Evolutionary conservation across 306 rosid genomes (phyloP), one percentile per base, ranked within the genome.

Genomic region (Vicia faba): DNA sequence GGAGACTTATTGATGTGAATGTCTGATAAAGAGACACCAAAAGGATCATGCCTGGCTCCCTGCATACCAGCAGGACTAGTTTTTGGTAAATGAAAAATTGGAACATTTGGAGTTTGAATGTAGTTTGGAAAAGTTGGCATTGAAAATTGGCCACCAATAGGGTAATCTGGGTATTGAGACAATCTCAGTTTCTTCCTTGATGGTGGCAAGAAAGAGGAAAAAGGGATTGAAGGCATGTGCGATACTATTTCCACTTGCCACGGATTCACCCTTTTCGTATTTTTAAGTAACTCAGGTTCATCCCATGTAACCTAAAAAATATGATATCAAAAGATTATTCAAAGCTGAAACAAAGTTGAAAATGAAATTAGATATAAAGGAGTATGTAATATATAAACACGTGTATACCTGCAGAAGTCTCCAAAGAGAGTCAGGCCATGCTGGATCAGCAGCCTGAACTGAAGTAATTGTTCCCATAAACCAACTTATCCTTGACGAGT

Each of bases 11-110:
- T 77, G 85, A 76, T 73, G 82, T 81, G 84, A 77, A 82, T 70
- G 75, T 88, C 83, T 25, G 87, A 14, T 63, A 84, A 79, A 39
- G 88, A 78, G 74, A 80, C 74, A 79, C 83, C 88, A 41, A 71
- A 85, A 81, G 65, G 85, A 88, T 82, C 87, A 81, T 92, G 96
- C 96, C 95, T 87, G 95, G 97, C 97, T 92, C 97, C 97, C 97
- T 92, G 97, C 95, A 92, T 92, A 96, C 96, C 92, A 83, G 91
- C 95, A 88, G 96, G 91, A 84, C 78, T 50, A 70, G 64, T 86
- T 64, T 88, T 87, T 62, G 81, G 82, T 64, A 78, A 74, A 78
- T 70, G 75, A 79, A 83, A 74, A 4, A 83, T 88, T 33, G 78
- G 89, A 75, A 75, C 77, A 11, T 11, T 50, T 28, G 93, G 55